Conservation (phyloP, 2,329 filamentous ascomycete genomes). For the Metarhizium anisopliae region DNA sequence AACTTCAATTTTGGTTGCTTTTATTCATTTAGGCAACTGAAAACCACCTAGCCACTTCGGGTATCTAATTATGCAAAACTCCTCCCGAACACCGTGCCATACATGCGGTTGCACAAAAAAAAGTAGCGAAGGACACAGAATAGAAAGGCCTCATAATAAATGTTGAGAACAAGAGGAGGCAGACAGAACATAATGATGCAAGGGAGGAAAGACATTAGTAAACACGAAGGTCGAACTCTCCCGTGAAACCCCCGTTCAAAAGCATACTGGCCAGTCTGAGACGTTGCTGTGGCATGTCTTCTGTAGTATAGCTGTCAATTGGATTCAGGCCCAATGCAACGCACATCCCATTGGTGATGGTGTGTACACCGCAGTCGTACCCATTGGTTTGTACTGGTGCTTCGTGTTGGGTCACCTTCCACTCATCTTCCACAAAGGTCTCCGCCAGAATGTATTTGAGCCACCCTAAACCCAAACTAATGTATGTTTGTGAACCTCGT, state of each 20-base stretch:
- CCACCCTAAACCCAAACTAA: constrained; percentile 40
- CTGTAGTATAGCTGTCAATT: constrained; percentile 35
- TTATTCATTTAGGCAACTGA: not conserved
- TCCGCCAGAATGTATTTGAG: constrained; percentile 46
- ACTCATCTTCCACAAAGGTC: constrained; percentile 47
- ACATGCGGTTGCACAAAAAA: not conserved
- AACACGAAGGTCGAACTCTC: constrained; percentile 43
- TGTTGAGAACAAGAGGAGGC: not conserved
- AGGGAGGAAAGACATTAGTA: constrained; percentile 16
- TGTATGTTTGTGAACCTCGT: constrained; percentile 29
- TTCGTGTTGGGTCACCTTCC: constrained; percentile 42
- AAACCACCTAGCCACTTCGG: not conserved
- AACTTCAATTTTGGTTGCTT: not conserved
- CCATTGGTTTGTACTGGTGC: constrained; percentile 55
- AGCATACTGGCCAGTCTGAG: constrained; percentile 55
- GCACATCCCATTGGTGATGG: constrained; percentile 64
- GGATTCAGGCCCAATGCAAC: constrained; percentile 45
- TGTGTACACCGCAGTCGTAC: constrained; percentile 70
- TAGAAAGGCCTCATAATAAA: not conserved
- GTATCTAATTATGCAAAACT: not conserved
- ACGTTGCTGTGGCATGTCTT: constrained; percentile 51
- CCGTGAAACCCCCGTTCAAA: constrained; percentile 56
- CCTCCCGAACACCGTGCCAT: not conserved
- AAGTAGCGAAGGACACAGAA: not conserved
- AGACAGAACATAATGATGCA: not conserved